phyloP scores from a whole-genome alignment of 352 stramenopile species.

The Phytophthora pistaciae region DNA sequence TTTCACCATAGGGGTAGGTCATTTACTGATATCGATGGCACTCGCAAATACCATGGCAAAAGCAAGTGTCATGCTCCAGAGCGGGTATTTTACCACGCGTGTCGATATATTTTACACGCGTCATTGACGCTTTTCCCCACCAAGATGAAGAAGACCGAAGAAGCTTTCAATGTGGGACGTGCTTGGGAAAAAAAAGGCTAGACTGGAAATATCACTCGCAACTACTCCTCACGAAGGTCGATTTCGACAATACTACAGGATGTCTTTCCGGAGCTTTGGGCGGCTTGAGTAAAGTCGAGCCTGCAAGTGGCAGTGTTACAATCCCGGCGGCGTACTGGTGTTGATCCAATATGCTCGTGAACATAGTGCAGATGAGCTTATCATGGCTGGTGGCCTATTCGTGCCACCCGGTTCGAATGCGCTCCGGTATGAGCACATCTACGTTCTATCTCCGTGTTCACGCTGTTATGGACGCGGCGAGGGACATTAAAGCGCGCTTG shows the following conservation, averaged over 20 bases:
- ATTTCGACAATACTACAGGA: neutral
- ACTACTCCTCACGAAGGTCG: conserved; percentile 14
- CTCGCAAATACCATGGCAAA: too few relatives aligned
- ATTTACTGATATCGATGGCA: too few relatives aligned
- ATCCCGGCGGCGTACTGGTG: neutral
- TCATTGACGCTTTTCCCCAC: too few relatives aligned
- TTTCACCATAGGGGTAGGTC: too few relatives aligned
- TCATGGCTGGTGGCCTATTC: neutral
- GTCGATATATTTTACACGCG: too few relatives aligned
- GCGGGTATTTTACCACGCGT: too few relatives aligned
- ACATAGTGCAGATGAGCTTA: neutral
- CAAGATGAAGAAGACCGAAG: too few relatives aligned
- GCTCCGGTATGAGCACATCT: neutral
- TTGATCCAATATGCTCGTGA: neutral
- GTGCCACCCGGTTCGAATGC: neutral
- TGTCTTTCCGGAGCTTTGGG: neutral
- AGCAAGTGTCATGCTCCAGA: too few relatives aligned
- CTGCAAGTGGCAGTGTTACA: too few relatives aligned
- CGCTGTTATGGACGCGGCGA: neutral
- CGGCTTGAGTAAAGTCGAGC: neutral
- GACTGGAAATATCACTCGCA: conserved; percentile 10
- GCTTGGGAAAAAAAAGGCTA: neutral
- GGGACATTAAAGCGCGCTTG: too few relatives aligned
- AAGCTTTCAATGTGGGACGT: neutral
- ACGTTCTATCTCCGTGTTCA: neutral